Evolutionary conservation across 1,284 basidiomycete species (phyloP), one percentile per base, ranked within the genome.

Genomic region (Acaromyces ingoldii): DNA sequence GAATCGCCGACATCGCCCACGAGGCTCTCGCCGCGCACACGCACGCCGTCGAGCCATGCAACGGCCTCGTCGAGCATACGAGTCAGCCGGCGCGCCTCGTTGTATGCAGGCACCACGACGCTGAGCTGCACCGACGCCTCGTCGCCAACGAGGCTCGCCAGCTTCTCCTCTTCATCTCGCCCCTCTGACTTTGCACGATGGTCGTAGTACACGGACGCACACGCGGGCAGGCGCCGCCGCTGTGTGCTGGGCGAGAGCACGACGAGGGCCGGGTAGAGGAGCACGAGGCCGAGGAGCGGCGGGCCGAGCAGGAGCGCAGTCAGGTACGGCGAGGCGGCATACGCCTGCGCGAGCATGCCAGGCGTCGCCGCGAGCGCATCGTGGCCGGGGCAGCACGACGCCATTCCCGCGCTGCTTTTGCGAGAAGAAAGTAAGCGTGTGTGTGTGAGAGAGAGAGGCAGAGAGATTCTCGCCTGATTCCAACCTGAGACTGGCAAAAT

Each of bases 31-130:
- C 39, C 31, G 6, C 40, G n/a, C 17, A n/a, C 9, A 6, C 50
- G 56, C 6, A 62, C 30, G 6, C 83, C 17, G 78, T 81, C 70
- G 38, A 79, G 64, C 53, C 59, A 77, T 7, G 59, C 58, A 46
- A 92, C 77, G 6, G 89, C 83, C 22, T 84, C 83, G 4, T 80
- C 77, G 60, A 96, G 82, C 90, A 95, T 95, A 34, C 78, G 72
- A 0, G 85, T 85, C n/a, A 96, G 79, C 5, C 91, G 82, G 13
- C 81, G 77, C 7, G 82, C 82, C 77, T 95, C 91, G 70, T 95
- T 95, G 79, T 85, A 96, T 0, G 91, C 91, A 11, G 91, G 91
- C 6, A 95, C 83, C 53, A 95, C 81, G 58, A 95, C 81, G 19
- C 83, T 85, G 26, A 96, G 79, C 36, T 74, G 72, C 36, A 77